Evolutionary conservation across 495 filamentous ascomycete species (phyloP), one percentile per base, ranked within the genome.

Genomic region (Podospora pseudopauciseta): DNA sequence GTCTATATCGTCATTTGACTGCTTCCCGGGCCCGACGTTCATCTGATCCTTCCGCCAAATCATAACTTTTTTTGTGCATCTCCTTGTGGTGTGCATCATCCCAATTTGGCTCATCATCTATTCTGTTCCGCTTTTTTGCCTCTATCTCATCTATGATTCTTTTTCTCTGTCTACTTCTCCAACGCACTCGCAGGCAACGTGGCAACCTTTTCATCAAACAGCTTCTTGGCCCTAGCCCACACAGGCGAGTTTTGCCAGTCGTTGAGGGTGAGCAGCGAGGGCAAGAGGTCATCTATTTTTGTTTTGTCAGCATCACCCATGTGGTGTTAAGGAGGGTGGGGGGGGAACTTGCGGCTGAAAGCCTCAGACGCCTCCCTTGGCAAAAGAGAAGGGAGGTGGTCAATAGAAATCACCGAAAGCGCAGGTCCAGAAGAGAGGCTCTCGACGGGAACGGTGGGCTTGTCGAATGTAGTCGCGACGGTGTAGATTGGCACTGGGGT

Each of bases 301-400:
- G 30, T 4, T 26, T 63, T 34, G 16, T 18, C 9, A 28, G 44
- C 11, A n/a, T 34, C 19, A 39, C 34, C 9, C 27, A 30, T 65
- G 7, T 23, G 23, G 23, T 30, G 4, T 57, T 57, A 32, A 28
- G 23, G 20, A 59, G 18, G 18, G 53, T 18, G 54, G 23, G n/a
- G 23, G n/a, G 16, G 32, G 11, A 19, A 74, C 74, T 34, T 66
- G 72, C 73, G 69, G 79, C 89, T 92, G 77, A 97, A 97, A 28
- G 91, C 74, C 82, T 98, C 94, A 39, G 88, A 92, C 53, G 92
- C 88, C 79, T 98, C 94, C 58, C 94, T 83, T 11, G 94, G 92
- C 19, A 98, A 85, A 53, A 97, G 86, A 32, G 88, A 91, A 5
- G 94, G 94, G 9, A 98, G 86, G 75, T 97, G 94, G 75, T 97